A percentile compares a stretch with the other conserved stretches of the same genome.
Conservation (phyloP, 148 eudicot species). For the Cornus kousa region DNA sequence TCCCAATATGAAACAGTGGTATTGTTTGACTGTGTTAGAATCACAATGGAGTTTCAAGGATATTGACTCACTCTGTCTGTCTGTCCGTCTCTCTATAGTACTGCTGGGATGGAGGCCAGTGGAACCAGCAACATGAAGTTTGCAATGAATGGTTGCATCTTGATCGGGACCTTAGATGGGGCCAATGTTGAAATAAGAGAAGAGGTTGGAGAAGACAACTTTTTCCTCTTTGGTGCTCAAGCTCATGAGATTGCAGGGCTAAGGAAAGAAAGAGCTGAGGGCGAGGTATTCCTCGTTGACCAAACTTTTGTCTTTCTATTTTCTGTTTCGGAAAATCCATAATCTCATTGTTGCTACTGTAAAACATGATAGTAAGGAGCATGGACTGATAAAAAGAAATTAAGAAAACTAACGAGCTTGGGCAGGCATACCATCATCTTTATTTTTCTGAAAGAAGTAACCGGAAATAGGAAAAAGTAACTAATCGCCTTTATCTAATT, state of each 20-base stretch:
- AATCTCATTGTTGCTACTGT: background rate
- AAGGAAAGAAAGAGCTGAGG: conserved; percentile 84
- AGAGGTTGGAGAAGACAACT: conserved; percentile 88
- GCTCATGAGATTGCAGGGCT: conserved; percentile 75
- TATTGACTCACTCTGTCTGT: background rate
- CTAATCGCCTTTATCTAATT: background rate
- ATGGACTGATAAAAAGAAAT: background rate
- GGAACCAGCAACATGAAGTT: conserved; percentile 99
- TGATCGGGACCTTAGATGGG: conserved; percentile 92
- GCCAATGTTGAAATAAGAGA: conserved; percentile 96
- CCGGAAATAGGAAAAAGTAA: background rate
- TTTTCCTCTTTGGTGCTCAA: conserved; percentile 84
- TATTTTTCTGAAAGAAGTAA: background rate
- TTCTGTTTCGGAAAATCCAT: background rate
- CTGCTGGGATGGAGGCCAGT: conserved; percentile 99
- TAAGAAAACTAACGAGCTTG: background rate
- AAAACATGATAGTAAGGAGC: too few relatives aligned
- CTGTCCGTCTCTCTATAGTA: conserved; percentile 36
- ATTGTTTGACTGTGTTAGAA: background rate
- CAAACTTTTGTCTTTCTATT: background rate
- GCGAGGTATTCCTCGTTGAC: conserved; percentile 49
- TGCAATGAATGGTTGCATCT: conserved; percentile 88
- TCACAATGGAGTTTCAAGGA: background rate
- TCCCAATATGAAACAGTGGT: background rate
- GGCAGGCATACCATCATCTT: background rate